Conservation (phyloP, 768 basidiomycete species). For the Flagelloscypha sp. region DNA sequence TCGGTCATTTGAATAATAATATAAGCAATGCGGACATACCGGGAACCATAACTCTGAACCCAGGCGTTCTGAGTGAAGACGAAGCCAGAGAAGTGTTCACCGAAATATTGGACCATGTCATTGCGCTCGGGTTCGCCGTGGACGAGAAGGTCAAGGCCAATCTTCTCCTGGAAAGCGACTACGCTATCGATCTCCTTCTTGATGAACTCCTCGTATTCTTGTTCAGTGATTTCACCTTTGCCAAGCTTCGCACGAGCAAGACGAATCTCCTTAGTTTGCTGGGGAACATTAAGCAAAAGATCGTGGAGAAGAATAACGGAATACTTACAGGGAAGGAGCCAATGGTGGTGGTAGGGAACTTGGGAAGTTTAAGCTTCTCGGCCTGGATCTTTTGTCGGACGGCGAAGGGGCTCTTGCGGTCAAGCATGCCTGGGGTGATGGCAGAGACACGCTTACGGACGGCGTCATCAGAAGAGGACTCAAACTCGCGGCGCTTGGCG, state of each 20-base stretch:
- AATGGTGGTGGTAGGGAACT: slow-evolving; percentile 98
- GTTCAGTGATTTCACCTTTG: slow-evolving; percentile 81
- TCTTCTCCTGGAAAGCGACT: slow-evolving; percentile 94
- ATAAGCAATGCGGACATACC: slow-evolving; percentile 35
- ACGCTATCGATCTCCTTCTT: slow-evolving; percentile 93
- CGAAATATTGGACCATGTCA: slow-evolving; percentile 99
- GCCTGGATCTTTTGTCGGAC: slow-evolving; percentile 83
- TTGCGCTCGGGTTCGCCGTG: slow-evolving; percentile 99
- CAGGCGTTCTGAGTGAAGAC: slow-evolving; percentile 98
- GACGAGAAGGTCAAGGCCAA: slow-evolving; percentile 93
- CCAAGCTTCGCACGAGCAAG: slow-evolving; percentile 89
- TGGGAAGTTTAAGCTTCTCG: slow-evolving; percentile 83
- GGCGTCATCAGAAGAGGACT: slow-evolving; percentile 84
- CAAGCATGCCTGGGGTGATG: slow-evolving; percentile 77
- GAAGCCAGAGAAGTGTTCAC: slow-evolving; percentile 90
- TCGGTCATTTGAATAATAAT: slow-evolving; percentile 5
- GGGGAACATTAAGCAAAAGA: slow-evolving; percentile 13
- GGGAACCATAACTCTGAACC: slow-evolving; percentile 99
- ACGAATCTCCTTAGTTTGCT: slow-evolving; percentile 99
- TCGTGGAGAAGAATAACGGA: slow-evolving; percentile 5
- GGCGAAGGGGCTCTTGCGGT: slow-evolving; percentile 86
- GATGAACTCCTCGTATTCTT: slow-evolving; percentile 94
- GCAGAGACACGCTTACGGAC: slow-evolving; percentile 93
- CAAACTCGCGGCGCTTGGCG: slow-evolving; percentile 89
- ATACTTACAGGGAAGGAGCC: slow-evolving; percentile 88